Evolutionary conservation across 371 early-diverging fungal genomes (phyloP), one percentile per base, ranked within the genome.

Genomic region (Mortierella sp.): DNA sequence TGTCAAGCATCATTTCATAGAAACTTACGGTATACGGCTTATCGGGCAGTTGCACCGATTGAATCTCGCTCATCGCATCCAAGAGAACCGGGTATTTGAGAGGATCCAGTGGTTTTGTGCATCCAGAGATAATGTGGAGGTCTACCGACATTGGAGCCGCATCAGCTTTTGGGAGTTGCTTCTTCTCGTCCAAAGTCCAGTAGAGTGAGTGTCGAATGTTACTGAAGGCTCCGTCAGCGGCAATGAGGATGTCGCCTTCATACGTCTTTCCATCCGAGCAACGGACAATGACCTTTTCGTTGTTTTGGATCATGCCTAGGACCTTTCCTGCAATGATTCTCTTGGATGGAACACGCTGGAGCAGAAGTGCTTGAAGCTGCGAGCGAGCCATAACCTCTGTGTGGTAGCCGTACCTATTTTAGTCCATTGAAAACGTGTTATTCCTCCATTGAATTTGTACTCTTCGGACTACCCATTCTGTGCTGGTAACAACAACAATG

Each of bases 41-140:
- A 16, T 81, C 82, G 7, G 86, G 82, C 31, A 80, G 54, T 13
- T 86, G 86, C 7, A 86, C 75, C 2, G 78, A 82, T 42, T 86
- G 86, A 24, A 86, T 80, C 73, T 86, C 86, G 54, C 77, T 86
- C 82, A 82, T 86, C 31, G 82, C 77, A 57, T 82, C 86, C 16
- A 86, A 45, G 2, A 86, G 76, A 26, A 82, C 78, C 6, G 86
- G 82, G 63, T 77, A 82, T 38, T 80, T 81, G 24, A 44, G 28
- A n/a, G 86, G 82, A 38, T 86, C 82, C 54, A 86, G 38, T 13
- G 78, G 86, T 45, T 86, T 86, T 4, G 86, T 86, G 70, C 80
- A 75, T 6, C 82, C 86, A 14, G 82, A 80, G 28, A 86, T 75
- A 73, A 79, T 70, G 16, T 80, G 82, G 10, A 80, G 68, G 52